Conservation (phyloP, 2,329 filamentous ascomycete species). For the Hypoxylon sp. region DNA sequence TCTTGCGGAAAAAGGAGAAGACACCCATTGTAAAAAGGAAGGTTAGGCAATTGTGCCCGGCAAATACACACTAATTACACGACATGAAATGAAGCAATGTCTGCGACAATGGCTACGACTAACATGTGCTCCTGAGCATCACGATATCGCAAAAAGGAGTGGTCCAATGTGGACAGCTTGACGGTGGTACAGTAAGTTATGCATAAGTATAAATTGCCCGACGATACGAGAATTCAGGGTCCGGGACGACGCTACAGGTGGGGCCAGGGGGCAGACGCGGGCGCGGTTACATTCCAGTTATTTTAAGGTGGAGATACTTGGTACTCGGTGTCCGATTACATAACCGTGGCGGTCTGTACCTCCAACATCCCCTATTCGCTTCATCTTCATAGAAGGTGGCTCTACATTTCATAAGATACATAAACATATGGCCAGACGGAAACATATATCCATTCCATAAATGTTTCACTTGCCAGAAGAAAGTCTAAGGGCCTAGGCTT, state of each 20-base stretch:
- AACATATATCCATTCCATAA: neutral
- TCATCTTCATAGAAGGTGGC: neutral
- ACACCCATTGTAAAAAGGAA: conserved; percentile 57
- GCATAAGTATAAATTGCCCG: conserved; percentile 22
- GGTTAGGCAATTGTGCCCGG: conserved; percentile 42
- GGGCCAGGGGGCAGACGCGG: conserved; percentile 28
- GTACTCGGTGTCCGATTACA: conserved; percentile 8
- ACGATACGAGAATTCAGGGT: conserved; percentile 33
- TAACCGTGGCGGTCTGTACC: conserved; percentile 7
- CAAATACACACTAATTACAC: conserved; percentile 24
- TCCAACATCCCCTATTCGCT: conserved; percentile 3
- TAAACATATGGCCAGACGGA: neutral
- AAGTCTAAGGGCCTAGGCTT: neutral
- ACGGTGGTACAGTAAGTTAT: conserved; percentile 25
- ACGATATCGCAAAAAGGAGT: conserved; percentile 20
- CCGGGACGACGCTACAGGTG: conserved; percentile 15
- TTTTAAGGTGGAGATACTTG: conserved; percentile 28
- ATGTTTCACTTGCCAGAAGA: neutral
- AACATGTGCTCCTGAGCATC: conserved; percentile 24
- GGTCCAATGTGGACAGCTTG: conserved; percentile 6
- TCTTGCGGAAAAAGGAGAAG: conserved; percentile 56
- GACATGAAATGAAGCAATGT: conserved; percentile 41
- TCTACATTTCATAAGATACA: neutral
- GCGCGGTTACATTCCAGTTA: conserved; percentile 17
- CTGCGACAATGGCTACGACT: conserved; percentile 7